Percentiles rank a stretch among this genome's conserved stretches.
Evolutionary conservation across 73 alveolate genomes (phyloP).

Genomic region (Paramecium caudatum): DNA sequence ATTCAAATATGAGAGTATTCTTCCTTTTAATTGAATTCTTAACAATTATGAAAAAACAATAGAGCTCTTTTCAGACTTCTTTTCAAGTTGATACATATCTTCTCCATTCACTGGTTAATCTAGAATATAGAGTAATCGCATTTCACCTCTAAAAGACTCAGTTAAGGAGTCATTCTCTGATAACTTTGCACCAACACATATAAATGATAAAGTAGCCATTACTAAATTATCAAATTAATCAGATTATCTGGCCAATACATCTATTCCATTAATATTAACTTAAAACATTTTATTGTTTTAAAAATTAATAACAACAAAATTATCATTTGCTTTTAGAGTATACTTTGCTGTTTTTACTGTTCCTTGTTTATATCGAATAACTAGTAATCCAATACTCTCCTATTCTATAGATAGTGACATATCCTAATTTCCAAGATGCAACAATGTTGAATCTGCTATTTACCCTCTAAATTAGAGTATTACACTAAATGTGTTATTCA

Average conservation of each 20-base stretch:
- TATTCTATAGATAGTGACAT: not conserved
- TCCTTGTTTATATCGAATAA: not conserved
- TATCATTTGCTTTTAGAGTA: not conserved
- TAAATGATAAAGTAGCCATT: not conserved
- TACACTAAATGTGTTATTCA: not conserved
- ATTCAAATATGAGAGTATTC: conserved; percentile 13
- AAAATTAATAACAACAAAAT: not conserved
- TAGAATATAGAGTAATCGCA: conserved; percentile 7
- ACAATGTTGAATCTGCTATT: not conserved
- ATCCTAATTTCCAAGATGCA: not conserved
- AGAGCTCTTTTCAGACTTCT: not conserved
- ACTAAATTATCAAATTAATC: conserved; percentile 42
- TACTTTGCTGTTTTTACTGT: conserved; percentile 15
- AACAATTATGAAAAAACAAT: conserved; percentile 6
- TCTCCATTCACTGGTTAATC: conserved; percentile 17
- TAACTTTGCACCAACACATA: conserved; percentile 21
- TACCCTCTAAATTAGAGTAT: conserved; percentile 10
- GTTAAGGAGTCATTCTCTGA: not conserved
- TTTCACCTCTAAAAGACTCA: conserved; percentile 38
- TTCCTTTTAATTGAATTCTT: not conserved
- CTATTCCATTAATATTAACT: conserved; percentile 35
- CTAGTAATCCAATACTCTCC: not conserved
- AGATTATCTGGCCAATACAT: not conserved
- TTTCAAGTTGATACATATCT: not conserved
- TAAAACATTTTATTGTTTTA: not conserved